Conservation (phyloP, 1,284 basidiomycete genomes). For the Austroboletus novae-zelandiae region DNA sequence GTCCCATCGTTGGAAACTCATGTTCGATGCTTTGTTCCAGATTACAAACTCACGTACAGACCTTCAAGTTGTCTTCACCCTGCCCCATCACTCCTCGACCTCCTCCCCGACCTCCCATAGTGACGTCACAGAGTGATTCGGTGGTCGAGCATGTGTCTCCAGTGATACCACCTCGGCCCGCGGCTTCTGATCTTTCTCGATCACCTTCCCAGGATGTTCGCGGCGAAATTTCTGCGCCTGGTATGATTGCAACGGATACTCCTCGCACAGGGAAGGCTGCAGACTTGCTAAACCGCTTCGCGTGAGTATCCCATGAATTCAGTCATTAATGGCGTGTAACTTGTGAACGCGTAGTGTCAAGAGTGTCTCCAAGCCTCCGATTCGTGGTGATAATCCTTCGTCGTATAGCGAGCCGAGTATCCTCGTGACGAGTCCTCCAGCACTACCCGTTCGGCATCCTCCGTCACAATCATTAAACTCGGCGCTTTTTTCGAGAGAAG, state of each 20-base stretch:
- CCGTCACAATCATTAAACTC: conserved; percentile 12
- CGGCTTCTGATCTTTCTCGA: conserved; percentile 2
- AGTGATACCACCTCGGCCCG: conserved; percentile 16
- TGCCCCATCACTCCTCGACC: conserved; percentile 20
- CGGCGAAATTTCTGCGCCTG: not conserved
- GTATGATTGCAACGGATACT: not conserved
- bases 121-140: conserved; percentile 23
- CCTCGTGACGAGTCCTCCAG: conserved; percentile 24
- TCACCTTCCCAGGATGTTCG: conserved; percentile 5
- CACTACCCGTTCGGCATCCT: conserved; percentile 15
- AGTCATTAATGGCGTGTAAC: not conserved
- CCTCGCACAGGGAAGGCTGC: conserved; percentile 12
- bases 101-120: conserved; percentile 9
- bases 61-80: conserved; percentile 10
- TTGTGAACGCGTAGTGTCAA: conserved; percentile 6
- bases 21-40: conserved; percentile 8
- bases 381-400: conserved; percentile 14
- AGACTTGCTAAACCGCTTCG: conserved; percentile 13
- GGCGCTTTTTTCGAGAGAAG: conserved; percentile 21
- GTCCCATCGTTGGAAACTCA: not conserved
- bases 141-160: conserved; percentile 9
- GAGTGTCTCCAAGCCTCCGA: conserved; percentile 5
- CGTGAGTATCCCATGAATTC: conserved; percentile 15
- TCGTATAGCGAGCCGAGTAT: conserved; percentile 26
- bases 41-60: conserved; percentile 1